Conservation (phyloP, 2,329 filamentous ascomycete genomes). For the Gaeumannomyces sp. region DNA sequence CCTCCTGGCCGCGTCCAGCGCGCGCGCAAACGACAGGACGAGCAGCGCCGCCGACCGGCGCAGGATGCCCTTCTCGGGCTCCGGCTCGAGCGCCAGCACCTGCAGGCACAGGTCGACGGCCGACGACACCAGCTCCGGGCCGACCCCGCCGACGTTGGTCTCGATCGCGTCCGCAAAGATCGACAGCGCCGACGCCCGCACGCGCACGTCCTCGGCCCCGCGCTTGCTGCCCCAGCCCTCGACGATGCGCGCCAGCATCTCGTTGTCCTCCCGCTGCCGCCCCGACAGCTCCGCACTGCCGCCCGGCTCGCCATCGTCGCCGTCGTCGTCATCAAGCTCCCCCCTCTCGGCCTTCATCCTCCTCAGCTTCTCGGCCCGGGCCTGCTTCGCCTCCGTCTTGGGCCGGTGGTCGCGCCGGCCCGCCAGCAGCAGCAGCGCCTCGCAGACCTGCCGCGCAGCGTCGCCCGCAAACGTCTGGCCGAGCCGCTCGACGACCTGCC, state of each 20-base stretch:
- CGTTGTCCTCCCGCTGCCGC: conserved; percentile 28
- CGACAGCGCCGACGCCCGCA: conserved; percentile 63
- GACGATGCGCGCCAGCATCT: conserved; percentile 52
- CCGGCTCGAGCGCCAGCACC: conserved; percentile 56
- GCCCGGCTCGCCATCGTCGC: conserved; percentile 37
- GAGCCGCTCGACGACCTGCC: conserved; percentile 57
- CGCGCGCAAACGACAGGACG: conserved; percentile 54
- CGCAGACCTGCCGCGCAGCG: conserved; percentile 42
- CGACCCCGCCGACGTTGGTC: conserved; percentile 51
- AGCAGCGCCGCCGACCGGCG: conserved; percentile 60
- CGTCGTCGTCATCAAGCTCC: conserved; percentile 49
- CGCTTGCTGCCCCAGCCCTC: conserved; percentile 61
- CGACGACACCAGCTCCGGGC: conserved; percentile 43
- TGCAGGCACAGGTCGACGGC: conserved; percentile 58
- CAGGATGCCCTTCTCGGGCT: conserved; percentile 55
- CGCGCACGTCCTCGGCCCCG: conserved; percentile 62
- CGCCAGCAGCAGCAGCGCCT: conserved; percentile 57
- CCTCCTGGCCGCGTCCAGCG: conserved; percentile 48
- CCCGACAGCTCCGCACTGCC: background rate
- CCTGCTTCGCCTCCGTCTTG: conserved; percentile 52
- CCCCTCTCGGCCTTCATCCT: conserved; percentile 44
- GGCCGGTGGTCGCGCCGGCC: conserved; percentile 56
- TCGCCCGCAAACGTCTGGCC: conserved; percentile 50
- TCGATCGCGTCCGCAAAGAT: conserved; percentile 57
- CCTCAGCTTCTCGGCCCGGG: conserved; percentile 40